Conservation (phyloP, 2,329 filamentous ascomycete genomes). For the Proliferodiscus dingleyae region DNA sequence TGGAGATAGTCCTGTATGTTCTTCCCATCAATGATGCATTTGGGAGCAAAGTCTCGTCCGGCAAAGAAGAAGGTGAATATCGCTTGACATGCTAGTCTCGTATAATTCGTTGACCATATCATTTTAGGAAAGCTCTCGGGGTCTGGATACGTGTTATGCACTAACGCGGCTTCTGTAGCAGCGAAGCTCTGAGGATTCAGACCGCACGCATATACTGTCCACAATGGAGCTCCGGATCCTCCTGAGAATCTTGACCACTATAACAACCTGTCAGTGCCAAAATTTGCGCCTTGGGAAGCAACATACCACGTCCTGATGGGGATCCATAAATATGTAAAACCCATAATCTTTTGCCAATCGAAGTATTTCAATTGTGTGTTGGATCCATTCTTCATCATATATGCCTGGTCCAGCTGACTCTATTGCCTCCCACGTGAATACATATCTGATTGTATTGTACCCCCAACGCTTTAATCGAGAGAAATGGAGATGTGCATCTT, state of each 20-base stretch:
- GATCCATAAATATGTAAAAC: conserved; percentile 98
- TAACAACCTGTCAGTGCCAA: conserved; percentile 26
- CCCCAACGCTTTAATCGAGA: conserved; percentile 79
- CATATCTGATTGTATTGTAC: conserved; percentile 93
- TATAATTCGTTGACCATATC: conserved; percentile 99
- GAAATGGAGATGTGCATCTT: conserved; percentile 84
- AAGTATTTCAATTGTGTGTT: conserved; percentile 82
- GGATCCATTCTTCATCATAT: conserved; percentile 92
- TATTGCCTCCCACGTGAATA: conserved; percentile 99
- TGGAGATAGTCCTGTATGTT: conserved; percentile 97
- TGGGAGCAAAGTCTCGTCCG: conserved; percentile 87
- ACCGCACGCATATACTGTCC: conserved; percentile 93
- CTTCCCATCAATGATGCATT: conserved; percentile 87
- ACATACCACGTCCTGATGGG: conserved; percentile 91
- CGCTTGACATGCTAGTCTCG: conserved; percentile 76
- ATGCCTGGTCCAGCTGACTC: conserved; percentile 84
- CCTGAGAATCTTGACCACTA: conserved; percentile 90
- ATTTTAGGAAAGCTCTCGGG: conserved; percentile 90
- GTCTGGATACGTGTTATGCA: conserved; percentile 89
- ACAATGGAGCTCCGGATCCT: conserved; percentile 93
- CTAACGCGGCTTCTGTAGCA: conserved; percentile 83
- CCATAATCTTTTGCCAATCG: conserved; percentile 82
- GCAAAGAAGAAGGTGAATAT: conserved; percentile 95
- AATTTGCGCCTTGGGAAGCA: background rate
- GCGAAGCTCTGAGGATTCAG: conserved; percentile 82